Base-by-base conservation (phyloP, 148 eudicot species). In the Heliamphora exappendiculata region DNA sequence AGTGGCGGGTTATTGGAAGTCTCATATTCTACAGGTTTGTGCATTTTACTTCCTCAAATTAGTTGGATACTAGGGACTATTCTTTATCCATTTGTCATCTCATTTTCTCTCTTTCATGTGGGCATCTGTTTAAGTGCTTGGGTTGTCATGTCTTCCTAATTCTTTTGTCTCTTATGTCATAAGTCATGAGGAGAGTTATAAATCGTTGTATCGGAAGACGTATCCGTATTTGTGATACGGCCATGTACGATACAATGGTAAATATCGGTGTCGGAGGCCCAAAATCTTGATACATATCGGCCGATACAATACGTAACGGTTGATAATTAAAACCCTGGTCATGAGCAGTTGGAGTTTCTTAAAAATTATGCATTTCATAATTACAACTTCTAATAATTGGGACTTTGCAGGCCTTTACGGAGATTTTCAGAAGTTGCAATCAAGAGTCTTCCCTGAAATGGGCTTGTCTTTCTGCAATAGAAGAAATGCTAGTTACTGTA, bases 401-500 rank as follows among this genome's bases (percentile, higher is more conserved):
- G 24, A 49, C 37, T 44, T n/a, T 85, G 82, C 96, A 95, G 97
- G 96, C 89, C 73, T 95, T 92, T 79, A 92, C 96, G 3, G 75
- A 73, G 50, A 88, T 83, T 53, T 95, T 92, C 83, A 78, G 57
- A 80, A 80, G 80, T 72, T 89, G 91, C 79, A 77, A 75, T 68
- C 85, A 84, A 49, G 90, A 87, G 68, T 95, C 97, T 75, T 80
- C 85, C 19, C 73, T 89, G 80, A 92, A 91, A 76, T 81, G 88
- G 87, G 88, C 87, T 76, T 95, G 96, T 86, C 81, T 95, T 82
- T 80, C 81, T 83, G 94, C 93, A 13, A 78, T 91, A 41, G 90
- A 89, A 83, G 93, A 92, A 83, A 87, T 95, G 90, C 86, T 95
- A 67, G 68, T 82, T 80, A 89, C 92, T 76, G 98, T 95, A 89